Evolutionary conservation across 805 yeast species (phyloP), one percentile per base, ranked within the genome.

Genomic region (Sungouiozyma ichnusensis): DNA sequence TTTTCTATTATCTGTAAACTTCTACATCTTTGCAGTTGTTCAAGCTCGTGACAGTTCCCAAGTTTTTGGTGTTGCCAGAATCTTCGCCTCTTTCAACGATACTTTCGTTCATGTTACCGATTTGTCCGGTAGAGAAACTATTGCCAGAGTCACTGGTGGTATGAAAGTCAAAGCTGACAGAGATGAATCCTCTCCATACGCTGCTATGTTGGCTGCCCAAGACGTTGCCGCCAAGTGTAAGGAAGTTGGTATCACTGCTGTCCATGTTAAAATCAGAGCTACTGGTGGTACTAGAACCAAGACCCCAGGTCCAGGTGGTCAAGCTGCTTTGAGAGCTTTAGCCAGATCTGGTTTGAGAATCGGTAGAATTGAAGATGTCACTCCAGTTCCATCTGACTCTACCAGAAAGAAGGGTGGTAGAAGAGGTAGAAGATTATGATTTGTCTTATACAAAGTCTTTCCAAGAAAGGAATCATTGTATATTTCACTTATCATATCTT

Each of bases 361-460:
- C 60, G 99, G 99, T 66, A 87, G 99, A 77, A 92, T 92, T 64
- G 99, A 94, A 80, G 99, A 92, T 73, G 98, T 92, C 61, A 92
- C 99, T 62, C 98, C 98, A 73, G 88, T 92, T 65, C 99, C 99
- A 73, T 92, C 98, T 62, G 99, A 92, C 76, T 88, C 97, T 66
- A 94, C 98, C 73, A 92, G 99, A 84, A 85, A 90, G 86, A 94
- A 92, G 94, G 98, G 98, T 86, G 99, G 99, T 85, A 92, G 98
- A 81, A 88, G 99, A 82, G 99, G 99, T 90, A 90, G 98, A 83
- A 87, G 99, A 85, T 83, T 88, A 76, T 85, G 73, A 74, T 60
- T 60, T 45, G 3, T 16, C 11, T n/a, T 4, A 27, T 14, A 20
- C 15, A 5, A 14, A 8, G 7, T 20, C n/a, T 20, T 13, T 16